Base-by-base conservation (phyloP, 495 filamentous ascomycete species). In the Umbilicaria muhlenbergii region DNA sequence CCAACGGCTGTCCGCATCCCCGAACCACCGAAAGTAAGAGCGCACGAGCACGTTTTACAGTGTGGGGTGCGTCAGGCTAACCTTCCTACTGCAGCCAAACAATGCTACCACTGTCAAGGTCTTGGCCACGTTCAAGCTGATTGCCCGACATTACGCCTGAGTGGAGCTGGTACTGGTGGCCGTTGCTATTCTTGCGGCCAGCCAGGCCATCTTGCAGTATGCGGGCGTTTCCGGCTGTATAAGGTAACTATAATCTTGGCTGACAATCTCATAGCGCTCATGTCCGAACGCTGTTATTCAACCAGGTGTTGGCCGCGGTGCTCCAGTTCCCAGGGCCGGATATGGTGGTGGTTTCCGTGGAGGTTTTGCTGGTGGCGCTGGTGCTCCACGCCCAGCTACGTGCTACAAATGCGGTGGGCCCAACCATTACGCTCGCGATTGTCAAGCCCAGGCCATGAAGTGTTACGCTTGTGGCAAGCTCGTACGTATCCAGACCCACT, bases 361-460 rank as follows among this genome's bases (percentile, higher is more conserved):
- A 51, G 80, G 76, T 33, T 86, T 75, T 57, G 61, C 66, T 49
- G 73, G 73, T 41, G 68, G 65, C 39, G 50, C 36, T 17, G 66
- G 66, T 45, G 75, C 68, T 12, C 75, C 81, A 48, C 85, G 87
- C 41, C 77, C 85, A 39, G 83, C 92, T 16, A 96, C 88, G 42
- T 99, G 92, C 77, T 96, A 95, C 75, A 96, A 96, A 73, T 99
- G 92, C 62, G 92, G 92, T 54, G 91, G 91, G 11, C 92, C 91
- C 38, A 99, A 99, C 70, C 92, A 99, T 65, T 99, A 86, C 56
- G 91, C 92, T 40, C 83, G 92, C 48, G 92, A 99, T 61, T 99
- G 92, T 71, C 92, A 99, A 68, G 91, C 91, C 48, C 92, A 96
- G 67, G 87, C 89, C 43, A 94, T 94, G 87, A 99, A 99, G 66